Percentiles rank a stretch among this genome's conserved stretches.
Conservation (phyloP, 495 filamentous ascomycete genomes). For the Entonaema liquescens region DNA sequence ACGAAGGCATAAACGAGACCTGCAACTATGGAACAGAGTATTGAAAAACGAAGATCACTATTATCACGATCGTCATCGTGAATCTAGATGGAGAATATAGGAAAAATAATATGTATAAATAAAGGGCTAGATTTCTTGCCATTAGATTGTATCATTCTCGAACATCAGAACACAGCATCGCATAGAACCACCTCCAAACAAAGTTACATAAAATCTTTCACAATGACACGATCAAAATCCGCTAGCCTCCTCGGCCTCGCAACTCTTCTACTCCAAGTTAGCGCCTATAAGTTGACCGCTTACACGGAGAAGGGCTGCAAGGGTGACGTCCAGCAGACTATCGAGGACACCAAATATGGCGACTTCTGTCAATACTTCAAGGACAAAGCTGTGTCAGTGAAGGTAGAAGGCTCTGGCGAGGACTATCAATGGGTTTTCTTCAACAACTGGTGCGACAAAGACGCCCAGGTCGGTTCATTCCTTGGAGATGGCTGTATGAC, state of each 20-base stretch:
- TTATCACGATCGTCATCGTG: not conserved
- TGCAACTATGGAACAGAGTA: not conserved
- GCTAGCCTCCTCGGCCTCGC: conserved; percentile 5
- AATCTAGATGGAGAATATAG: not conserved
- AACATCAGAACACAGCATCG: not conserved
- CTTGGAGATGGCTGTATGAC: not conserved
- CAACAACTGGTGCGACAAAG: not conserved
- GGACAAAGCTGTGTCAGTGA: not conserved
- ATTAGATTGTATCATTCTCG: not conserved
- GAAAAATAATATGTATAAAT: not conserved
- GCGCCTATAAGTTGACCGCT: conserved; percentile 18
- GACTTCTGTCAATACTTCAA: not conserved
- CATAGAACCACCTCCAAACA: not conserved
- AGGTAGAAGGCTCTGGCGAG: not conserved
- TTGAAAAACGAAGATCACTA: not conserved
- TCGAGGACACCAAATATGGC: not conserved
- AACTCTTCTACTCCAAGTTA: conserved; percentile 18
- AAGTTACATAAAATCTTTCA: not conserved
- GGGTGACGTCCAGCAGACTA: conserved; percentile 12
- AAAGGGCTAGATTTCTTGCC: not conserved
- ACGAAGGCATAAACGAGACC: not conserved
- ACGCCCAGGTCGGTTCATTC: not conserved
- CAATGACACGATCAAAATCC: conserved; percentile 3
- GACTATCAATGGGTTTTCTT: not conserved
- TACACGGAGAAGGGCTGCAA: conserved; percentile 21